phyloP scores from a whole-genome alignment of 2,329 filamentous ascomycete genomes.

The Trichoderma koningiopsis region DNA sequence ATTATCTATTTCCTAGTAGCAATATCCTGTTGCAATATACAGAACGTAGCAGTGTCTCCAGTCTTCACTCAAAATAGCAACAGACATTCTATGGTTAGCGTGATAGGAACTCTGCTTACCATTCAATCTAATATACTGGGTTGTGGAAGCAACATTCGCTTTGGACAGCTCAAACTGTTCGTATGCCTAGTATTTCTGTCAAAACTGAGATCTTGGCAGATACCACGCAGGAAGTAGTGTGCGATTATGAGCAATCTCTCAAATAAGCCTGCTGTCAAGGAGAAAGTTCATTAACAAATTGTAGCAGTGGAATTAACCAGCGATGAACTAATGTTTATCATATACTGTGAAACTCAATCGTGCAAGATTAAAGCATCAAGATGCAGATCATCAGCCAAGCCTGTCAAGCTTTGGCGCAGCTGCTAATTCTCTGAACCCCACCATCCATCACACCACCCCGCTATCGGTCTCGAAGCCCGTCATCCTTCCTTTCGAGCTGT shows the following conservation, averaged over 20 bases:
- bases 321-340: background rate
- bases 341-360: background rate
- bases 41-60: background rate
- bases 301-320: background rate
- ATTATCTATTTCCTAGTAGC: background rate
- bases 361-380: background rate
- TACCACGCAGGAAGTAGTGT: background rate
- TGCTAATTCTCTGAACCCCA: constrained; percentile 8
- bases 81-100: background rate
- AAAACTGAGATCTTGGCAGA: background rate
- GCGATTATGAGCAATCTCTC: background rate
- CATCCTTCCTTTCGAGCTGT: constrained; percentile 30
- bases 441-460: constrained; percentile 32
- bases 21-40: background rate
- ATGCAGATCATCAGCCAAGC: background rate
- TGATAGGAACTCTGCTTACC: background rate
- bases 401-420: background rate
- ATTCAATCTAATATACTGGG: background rate
- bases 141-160: background rate
- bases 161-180: background rate
- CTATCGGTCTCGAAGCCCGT: constrained; percentile 40
- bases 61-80: background rate
- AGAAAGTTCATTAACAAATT: background rate
- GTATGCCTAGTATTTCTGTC: background rate
- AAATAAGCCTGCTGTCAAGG: background rate